Conservation (phyloP, 2,329 filamentous ascomycete species). For the Fusarium goolgardi region DNA sequence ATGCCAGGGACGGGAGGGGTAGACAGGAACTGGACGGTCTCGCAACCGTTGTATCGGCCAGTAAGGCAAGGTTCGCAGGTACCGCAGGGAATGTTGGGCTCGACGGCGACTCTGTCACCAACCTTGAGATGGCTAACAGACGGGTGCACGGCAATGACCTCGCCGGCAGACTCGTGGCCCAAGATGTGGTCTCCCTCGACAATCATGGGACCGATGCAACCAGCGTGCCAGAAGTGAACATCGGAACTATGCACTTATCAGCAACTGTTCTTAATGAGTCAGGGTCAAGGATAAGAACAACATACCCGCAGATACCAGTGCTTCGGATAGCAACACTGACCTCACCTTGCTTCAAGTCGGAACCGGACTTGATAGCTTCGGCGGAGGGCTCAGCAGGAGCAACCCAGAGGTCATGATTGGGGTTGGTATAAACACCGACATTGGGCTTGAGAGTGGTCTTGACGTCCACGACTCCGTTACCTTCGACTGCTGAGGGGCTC, state of each 20-base stretch:
- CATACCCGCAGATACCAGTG: conserved; percentile 93
- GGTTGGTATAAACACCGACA: conserved; percentile 96
- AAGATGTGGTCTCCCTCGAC: conserved; percentile 90
- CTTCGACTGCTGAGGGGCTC: conserved; percentile 52
- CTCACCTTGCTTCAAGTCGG: conserved; percentile 80
- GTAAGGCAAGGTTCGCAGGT: conserved; percentile 91
- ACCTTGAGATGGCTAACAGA: conserved; percentile 81
- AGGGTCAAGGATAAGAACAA: conserved; percentile 21
- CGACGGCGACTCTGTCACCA: conserved; percentile 92
- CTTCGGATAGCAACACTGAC: conserved; percentile 91
- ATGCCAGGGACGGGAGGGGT: conserved; percentile 91
- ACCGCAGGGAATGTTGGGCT: conserved; percentile 93
- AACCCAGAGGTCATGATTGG: conserved; percentile 90
- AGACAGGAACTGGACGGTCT: conserved; percentile 84
- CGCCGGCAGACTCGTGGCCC: conserved; percentile 92
- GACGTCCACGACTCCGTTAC: conserved; percentile 40
- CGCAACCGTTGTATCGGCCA: conserved; percentile 95
- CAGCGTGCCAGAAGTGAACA: conserved; percentile 97
- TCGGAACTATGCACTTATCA: conserved; percentile 72
- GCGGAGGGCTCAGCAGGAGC: conserved; percentile 79
- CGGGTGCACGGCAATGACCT: conserved; percentile 82
- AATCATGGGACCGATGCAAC: conserved; percentile 96
- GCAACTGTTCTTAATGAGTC: conserved; percentile 18
- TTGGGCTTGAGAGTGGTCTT: conserved; percentile 73
- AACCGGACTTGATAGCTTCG: conserved; percentile 76